Conservation (phyloP, 108 stramenopile species). For the Cyclotella sp. region DNA sequence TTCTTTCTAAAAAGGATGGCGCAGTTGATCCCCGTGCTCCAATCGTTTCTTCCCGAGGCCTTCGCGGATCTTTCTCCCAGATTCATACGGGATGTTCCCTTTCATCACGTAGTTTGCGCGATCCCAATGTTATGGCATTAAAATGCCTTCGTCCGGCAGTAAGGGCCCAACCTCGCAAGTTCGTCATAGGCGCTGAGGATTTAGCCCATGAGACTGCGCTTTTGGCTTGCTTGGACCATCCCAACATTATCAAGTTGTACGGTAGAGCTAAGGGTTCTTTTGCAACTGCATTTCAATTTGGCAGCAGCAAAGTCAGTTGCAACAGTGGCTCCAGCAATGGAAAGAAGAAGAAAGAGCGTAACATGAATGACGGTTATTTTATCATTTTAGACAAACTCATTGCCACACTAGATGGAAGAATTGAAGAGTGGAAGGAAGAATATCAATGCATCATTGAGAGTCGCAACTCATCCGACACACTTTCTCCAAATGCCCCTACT, state of each 20-base stretch:
- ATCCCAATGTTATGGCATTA: constrained; percentile 38
- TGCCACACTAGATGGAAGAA: constrained; percentile 46
- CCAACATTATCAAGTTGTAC: constrained; percentile 43
- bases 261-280: constrained; percentile 44
- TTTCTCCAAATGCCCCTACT: constrained; percentile 1
- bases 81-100: not conserved
- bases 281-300: constrained; percentile 33
- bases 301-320: not conserved
- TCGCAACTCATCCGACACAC: not conserved
- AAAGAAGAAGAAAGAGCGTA: constrained; percentile 12
- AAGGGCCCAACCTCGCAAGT: constrained; percentile 34
- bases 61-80: not conserved
- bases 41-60: not conserved
- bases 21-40: not conserved
- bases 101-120: not conserved
- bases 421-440: constrained; percentile 59
- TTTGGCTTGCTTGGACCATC: constrained; percentile 44
- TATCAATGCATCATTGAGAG: constrained; percentile 13
- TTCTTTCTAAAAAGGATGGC: not conserved
- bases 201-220: constrained; percentile 49
- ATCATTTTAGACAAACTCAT: constrained; percentile 60
- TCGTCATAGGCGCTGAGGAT: constrained; percentile 50
- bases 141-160: constrained; percentile 47
- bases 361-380: constrained; percentile 56
- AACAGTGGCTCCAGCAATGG: not conserved